Evolutionary conservation across 2,329 filamentous ascomycete genomes (phyloP), one percentile per base, ranked within the genome.

Genomic region (Fusarium siculi): DNA sequence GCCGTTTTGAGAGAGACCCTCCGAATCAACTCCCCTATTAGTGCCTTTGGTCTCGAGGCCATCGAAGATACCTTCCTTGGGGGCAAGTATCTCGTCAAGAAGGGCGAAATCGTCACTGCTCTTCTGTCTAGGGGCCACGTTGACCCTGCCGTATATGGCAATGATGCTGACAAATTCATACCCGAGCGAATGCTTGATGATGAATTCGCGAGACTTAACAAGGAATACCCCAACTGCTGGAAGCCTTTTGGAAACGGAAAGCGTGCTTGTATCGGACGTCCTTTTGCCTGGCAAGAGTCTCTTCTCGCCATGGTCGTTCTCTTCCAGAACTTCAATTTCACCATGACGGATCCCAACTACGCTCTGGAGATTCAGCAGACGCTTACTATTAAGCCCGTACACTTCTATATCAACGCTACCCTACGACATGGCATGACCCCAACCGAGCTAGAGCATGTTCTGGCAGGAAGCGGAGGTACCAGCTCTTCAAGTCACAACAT

Each of bases 171-270:
- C 2, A 87, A 90, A 25, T 95, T 93, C 82, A 86, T 85, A 60
- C 93, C 93, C 0, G 93, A 94, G 78, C 85, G 92, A 15, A 93
- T 94, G 91, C 81, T 91, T 1, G 90, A 93, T 43, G 91, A 91
- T 19, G 85, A 88, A 30, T 94, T 94, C 75, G 85, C 89, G 21
- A 85, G 85, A 6, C 79, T 91, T 28, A 87, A 89, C 67, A 88
- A 88, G 32, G 85, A 93, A 10, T 91, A 89, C 36, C 86, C 86
- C 19, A 89, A 89, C 60, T 86, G 87, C 37, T 92, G 89, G 90
- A 93, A 93, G 81, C 92, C 93, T 7, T 95, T 95, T 74, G 93
- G 93, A 4, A 92, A 93, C 65, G 93, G 93, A 3, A 85, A 87
- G 70, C 84, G 93, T 59, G 91, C 85, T 2, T 95, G 93, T 74